These are phyloP conservation scores for Termitomyces sp. DNA, from an alignment of 768 basidiomycete species.

Conservation along the genomic window DNA sequence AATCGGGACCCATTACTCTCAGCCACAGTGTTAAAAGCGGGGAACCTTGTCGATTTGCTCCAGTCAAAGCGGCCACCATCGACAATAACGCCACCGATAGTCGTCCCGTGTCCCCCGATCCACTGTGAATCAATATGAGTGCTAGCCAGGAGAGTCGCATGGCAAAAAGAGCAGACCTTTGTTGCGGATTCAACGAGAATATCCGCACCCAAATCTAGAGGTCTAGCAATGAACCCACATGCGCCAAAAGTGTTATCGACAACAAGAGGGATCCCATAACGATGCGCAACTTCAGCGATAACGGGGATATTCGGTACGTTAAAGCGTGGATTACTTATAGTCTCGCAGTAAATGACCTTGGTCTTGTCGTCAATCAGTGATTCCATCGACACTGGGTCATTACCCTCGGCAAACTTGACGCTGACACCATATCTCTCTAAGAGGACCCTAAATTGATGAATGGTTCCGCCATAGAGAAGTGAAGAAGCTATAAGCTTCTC, in stretches of 20 bases:
- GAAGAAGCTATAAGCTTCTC: slow-evolving; percentile 5
- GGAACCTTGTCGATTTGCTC: slow-evolving; percentile 45
- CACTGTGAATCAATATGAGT: slow-evolving; percentile 43
- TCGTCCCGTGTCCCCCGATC: slow-evolving; percentile 67
- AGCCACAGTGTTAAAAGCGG: slow-evolving; percentile 13
- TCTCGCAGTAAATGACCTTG: slow-evolving; percentile 56
- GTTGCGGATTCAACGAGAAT: slow-evolving; percentile 31
- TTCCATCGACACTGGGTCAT: slow-evolving; percentile 44
- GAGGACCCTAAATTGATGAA: slow-evolving; percentile 56
- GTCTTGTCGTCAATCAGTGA: slow-evolving; percentile 58
- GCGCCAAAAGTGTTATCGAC: slow-evolving; percentile 66
- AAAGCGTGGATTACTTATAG: slow-evolving; percentile 61
- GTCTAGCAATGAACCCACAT: slow-evolving; percentile 41
- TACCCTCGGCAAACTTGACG: slow-evolving; percentile 49
- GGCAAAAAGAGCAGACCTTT: neutral
- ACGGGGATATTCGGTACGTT: slow-evolving; percentile 49
- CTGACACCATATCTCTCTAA: slow-evolving; percentile 40
- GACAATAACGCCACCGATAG: slow-evolving; percentile 60
- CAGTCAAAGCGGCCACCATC: slow-evolving; percentile 63
- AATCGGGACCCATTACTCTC: slow-evolving; percentile 2
- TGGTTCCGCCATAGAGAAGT: slow-evolving; percentile 37
- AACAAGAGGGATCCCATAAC: slow-evolving; percentile 54
- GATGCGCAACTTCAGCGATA: slow-evolving; percentile 63
- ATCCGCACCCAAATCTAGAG: slow-evolving; percentile 26
- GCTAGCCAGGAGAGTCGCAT: slow-evolving; percentile 32